Conservation (phyloP, 2,329 filamentous ascomycete species). For the Colletotrichum abscissum region DNA sequence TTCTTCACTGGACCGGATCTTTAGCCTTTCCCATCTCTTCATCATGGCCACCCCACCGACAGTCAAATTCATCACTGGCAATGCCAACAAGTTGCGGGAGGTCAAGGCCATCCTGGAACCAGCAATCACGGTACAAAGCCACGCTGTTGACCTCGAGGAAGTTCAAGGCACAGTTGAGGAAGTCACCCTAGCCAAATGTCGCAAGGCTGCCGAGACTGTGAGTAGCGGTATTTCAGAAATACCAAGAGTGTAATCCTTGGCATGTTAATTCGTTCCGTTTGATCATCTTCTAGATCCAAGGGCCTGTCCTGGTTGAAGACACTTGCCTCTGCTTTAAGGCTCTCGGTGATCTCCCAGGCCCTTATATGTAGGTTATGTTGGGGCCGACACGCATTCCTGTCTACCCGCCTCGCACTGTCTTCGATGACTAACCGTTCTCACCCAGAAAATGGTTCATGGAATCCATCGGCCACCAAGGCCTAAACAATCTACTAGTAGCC, state of each 20-base stretch:
- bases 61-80: constrained; percentile 96
- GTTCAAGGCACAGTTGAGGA: constrained; percentile 94
- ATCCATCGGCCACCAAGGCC: constrained; percentile 81
- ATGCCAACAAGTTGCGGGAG: constrained; percentile 92
- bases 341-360: constrained; percentile 89
- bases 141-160: constrained; percentile 84
- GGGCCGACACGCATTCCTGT: neutral
- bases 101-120: constrained; percentile 86
- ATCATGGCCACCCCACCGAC: constrained; percentile 54
- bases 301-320: constrained; percentile 94
- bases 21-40: neutral
- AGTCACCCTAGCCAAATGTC: constrained; percentile 89
- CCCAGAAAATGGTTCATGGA: constrained; percentile 94
- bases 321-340: constrained; percentile 95
- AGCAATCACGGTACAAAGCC: constrained; percentile 78
- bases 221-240: constrained; percentile 36
- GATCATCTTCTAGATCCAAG: constrained; percentile 70
- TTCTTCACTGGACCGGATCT: neutral
- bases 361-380: constrained; percentile 81
- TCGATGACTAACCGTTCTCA: neutral
- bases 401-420: neutral
- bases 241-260: neutral
- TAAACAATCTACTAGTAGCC: constrained; percentile 90
- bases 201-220: constrained; percentile 82
- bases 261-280: neutral